Percentiles rank a stretch among this genome's conserved stretches.
Conservation (phyloP, 352 stramenopile species). For the Pythium grandisporangium region DNA sequence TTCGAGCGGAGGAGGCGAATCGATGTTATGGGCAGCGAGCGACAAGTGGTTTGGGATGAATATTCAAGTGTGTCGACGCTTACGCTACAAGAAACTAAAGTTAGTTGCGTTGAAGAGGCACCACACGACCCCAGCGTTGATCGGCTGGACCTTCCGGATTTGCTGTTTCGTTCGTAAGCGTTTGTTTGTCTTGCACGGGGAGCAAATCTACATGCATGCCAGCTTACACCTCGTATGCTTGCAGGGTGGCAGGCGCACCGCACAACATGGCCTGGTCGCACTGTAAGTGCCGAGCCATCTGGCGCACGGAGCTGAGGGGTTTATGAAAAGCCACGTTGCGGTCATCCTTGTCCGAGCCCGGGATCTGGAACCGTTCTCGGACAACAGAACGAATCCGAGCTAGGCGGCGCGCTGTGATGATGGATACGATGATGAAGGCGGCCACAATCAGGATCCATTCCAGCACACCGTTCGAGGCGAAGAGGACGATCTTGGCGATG, state of each 20-base stretch:
- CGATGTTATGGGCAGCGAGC: too few species aligned
- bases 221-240: slow-evolving; percentile 13
- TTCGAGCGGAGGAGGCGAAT: too few species aligned
- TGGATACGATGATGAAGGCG: slow-evolving; percentile 1
- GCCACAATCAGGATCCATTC: slow-evolving; percentile 1
- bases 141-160: too few species aligned
- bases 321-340: slow-evolving; percentile 8
- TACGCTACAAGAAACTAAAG: too few species aligned
- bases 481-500: slow-evolving; percentile 4
- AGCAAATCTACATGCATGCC: too few species aligned
- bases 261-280: slow-evolving; percentile 11
- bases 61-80: too few species aligned
- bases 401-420: slow-evolving; percentile 6
- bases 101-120: too few species aligned
- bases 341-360: slow-evolving; percentile 9
- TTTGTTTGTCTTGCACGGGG: too few species aligned
- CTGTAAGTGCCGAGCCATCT: slow-evolving; percentile 14
- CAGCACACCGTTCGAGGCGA: slow-evolving; percentile 3
- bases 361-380: slow-evolving; percentile 9
- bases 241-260: slow-evolving; percentile 10
- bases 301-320: slow-evolving; percentile 12
- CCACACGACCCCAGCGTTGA: too few species aligned
- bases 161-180: too few species aligned
- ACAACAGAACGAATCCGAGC: slow-evolving; percentile 11
- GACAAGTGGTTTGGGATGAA: too few species aligned